These are phyloP conservation scores for Dothiorella sarmentorum DNA, from an alignment of 2,329 filamentous ascomycete species.

Conservation along the genomic window DNA sequence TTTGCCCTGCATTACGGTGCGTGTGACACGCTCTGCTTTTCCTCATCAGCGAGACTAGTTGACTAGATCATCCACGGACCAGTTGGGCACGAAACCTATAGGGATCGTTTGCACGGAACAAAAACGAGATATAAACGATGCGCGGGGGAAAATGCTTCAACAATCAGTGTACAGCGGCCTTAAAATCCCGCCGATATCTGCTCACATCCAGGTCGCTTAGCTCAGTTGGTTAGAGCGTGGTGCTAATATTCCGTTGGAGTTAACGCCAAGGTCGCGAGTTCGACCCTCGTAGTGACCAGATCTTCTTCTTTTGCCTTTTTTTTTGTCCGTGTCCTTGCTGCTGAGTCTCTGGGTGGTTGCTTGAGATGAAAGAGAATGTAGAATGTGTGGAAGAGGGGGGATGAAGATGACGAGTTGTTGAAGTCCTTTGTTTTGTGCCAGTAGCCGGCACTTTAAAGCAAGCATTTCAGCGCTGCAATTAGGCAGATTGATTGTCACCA, in stretches of 20 bases:
- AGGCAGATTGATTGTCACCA: too few relatives aligned
- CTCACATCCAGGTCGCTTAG: slow-evolving; percentile 16
- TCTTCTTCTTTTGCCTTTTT: background rate
- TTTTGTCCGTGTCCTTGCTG: background rate
- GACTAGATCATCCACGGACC: background rate
- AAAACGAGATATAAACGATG: background rate
- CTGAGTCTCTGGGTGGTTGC: background rate
- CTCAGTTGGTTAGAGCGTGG: slow-evolving; percentile 24
- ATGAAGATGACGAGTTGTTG: too few relatives aligned
- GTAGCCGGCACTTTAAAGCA: too few relatives aligned
- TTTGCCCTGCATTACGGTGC: background rate
- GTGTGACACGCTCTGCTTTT: background rate
- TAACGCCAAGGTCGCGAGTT: slow-evolving; percentile 22
- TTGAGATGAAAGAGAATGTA: background rate
- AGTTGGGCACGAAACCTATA: too few relatives aligned
- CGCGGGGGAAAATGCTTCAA: rapidly evolving
- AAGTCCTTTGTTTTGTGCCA: too few relatives aligned
- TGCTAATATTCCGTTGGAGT: slow-evolving; percentile 16
- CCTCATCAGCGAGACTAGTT: background rate
- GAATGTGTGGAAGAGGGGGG: background rate
- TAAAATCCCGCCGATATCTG: background rate
- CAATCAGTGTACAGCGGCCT: background rate
- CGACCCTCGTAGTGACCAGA: slow-evolving; percentile 22
- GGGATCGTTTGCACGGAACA: too few relatives aligned
- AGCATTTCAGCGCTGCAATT: too few relatives aligned